phyloP scores from a whole-genome alignment of 768 basidiomycete genomes.

The Tulasnella calospora region DNA sequence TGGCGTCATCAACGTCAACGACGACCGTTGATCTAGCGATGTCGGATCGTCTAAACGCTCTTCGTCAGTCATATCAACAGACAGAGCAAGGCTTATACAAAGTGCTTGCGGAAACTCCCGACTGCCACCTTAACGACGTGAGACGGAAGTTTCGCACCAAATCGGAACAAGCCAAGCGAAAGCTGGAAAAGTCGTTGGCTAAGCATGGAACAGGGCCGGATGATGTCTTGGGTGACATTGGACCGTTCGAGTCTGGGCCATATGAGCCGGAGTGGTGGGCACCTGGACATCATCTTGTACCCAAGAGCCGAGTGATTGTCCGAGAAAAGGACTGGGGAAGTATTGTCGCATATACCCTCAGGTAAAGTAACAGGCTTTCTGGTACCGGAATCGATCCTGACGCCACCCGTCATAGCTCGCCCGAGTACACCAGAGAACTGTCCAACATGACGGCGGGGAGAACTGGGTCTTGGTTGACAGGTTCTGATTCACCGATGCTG shows the following conservation, averaged over 20 bases:
- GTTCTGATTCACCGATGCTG: not conserved
- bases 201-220: slow-evolving; percentile 48
- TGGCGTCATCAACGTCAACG: not conserved
- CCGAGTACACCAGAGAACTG: slow-evolving; percentile 52
- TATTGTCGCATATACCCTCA: slow-evolving; percentile 70
- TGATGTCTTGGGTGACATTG: slow-evolving; percentile 31
- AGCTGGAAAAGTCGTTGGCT: slow-evolving; percentile 58
- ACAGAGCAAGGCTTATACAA: slow-evolving; percentile 57
- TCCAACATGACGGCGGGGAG: slow-evolving; percentile 31
- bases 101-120: slow-evolving; percentile 48
- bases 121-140: slow-evolving; percentile 54
- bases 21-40: slow-evolving; percentile 30
- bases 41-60: slow-evolving; percentile 4
- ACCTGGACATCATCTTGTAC: slow-evolving; percentile 55
- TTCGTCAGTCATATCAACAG: slow-evolving; percentile 21
- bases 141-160: slow-evolving; percentile 53
- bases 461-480: not conserved
- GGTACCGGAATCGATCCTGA: slow-evolving; percentile 18
- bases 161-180: slow-evolving; percentile 50
- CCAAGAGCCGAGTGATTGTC: slow-evolving; percentile 62
- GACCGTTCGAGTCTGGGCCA: slow-evolving; percentile 26
- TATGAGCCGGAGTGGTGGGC: slow-evolving; percentile 64
- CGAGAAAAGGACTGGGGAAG: slow-evolving; percentile 72
- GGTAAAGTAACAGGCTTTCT: slow-evolving; percentile 40
- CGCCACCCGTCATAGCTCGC: slow-evolving; percentile 42